Evolutionary conservation across 345 rosid genomes (phyloP), one percentile per base, ranked within the genome.

Genomic region (Populus euphratica): DNA sequence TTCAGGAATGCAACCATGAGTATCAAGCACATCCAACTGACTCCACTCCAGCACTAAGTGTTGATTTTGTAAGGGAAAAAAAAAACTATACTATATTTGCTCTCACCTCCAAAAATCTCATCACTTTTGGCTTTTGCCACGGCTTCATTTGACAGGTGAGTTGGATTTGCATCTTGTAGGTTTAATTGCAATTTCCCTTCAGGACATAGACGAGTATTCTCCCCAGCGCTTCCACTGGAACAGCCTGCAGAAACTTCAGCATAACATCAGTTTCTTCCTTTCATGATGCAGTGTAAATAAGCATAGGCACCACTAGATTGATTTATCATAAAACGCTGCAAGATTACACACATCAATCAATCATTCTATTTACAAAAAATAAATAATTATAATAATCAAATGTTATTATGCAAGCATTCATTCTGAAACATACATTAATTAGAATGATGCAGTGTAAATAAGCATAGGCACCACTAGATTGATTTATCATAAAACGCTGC

Each of bases 221-320:
- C 67, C 39, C 23, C 61, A n/a, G 52, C n/a, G 16, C 1, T 68
- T 59, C 12, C 68, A 27, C 6, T 65, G 14, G 72, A 56, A 65
- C 79, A 75, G 77, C 77, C 85, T 83, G 68, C 73, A 80, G 65
- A 23, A 73, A 54, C 8, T 11, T 21, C 17, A 14, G 7, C 39
- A 18, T 35, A 23, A 18, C 5, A 9, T 13, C 14, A 23, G 5
- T 59, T 9, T 52, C 59, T 52, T 52, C 44, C 9, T 41, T 41
- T 43, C 47, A 10, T 43, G 47, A 43, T 43, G 5, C 6, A 5
- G 27, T 56, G 5, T 56, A n/a, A 56, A 56, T 59, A n/a, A 59
- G 47, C 47, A 43, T 12, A 43, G 12, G 47, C 63, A 3, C 13
- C 10, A 9, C 63, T 10, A 59, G 63, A 56, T 8, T 59, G 63